Evolutionary conservation across 1,284 basidiomycete genomes (phyloP).

Genomic region (Ceratobasidium sp.): DNA sequence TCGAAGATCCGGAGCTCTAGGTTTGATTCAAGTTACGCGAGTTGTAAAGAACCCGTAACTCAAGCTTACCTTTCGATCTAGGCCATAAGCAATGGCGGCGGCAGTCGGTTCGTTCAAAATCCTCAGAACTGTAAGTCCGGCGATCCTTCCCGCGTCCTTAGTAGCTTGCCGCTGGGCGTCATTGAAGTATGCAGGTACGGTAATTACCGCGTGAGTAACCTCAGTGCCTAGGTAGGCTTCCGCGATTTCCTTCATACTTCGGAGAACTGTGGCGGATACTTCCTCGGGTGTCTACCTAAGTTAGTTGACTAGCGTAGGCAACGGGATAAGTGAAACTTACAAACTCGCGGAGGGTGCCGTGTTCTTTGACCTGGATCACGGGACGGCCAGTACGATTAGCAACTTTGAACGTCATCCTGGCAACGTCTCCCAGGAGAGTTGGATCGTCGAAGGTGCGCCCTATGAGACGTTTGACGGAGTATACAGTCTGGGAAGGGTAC

Average conservation of each 20-base stretch:
- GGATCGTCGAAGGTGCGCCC: constrained; percentile 74
- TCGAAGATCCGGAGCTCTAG: too few relatives aligned
- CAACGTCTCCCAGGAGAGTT: too few relatives aligned
- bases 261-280: constrained; percentile 58
- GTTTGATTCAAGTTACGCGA: too few relatives aligned
- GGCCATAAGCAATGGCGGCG: constrained; percentile 62
- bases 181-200: constrained; percentile 67
- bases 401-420: too few relatives aligned
- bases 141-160: constrained; percentile 61
- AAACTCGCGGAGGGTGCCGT: constrained; percentile 53
- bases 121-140: constrained; percentile 62
- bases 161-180: constrained; percentile 66
- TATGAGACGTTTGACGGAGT: constrained; percentile 96
- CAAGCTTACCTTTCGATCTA: constrained; percentile 57
- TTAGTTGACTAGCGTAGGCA: too few relatives aligned
- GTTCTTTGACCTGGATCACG: constrained; percentile 87
- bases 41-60: too few relatives aligned
- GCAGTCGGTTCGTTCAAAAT: constrained; percentile 74
- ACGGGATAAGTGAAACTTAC: too few relatives aligned
- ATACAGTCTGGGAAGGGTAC: constrained; percentile 95
- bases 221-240: constrained; percentile 59
- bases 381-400: too few relatives aligned
- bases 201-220: constrained; percentile 59
- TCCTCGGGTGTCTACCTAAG: constrained; percentile 60
- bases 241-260: constrained; percentile 61